Evolutionary conservation across 108 stramenopile genomes (phyloP).

Genomic region (Nannochloropsis granulata): DNA sequence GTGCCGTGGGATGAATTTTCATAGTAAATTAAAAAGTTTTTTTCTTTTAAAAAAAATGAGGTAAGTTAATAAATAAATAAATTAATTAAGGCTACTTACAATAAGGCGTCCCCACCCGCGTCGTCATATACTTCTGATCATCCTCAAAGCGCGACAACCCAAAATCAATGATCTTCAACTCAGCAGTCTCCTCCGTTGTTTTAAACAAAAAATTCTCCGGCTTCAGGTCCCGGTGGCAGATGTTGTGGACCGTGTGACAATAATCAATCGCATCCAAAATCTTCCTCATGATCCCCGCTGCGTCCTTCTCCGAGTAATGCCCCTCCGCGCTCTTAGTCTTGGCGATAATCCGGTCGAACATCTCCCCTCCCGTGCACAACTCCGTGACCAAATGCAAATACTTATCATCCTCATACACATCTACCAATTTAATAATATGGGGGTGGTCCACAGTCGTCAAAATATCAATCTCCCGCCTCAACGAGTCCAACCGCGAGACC

Average conservation of each 20-base stretch:
- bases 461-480: slow-evolving; percentile 25
- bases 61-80: not conserved
- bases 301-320: slow-evolving; percentile 82
- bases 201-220: slow-evolving; percentile 91
- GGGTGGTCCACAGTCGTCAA: slow-evolving; percentile 23
- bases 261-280: slow-evolving; percentile 87
- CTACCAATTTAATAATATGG: slow-evolving; percentile 30
- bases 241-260: slow-evolving; percentile 70
- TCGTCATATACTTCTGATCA: slow-evolving; percentile 18
- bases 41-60: not conserved
- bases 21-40: not conserved
- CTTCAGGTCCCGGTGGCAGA: slow-evolving; percentile 95
- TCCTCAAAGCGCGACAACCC: slow-evolving; percentile 61
- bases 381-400: slow-evolving; percentile 51
- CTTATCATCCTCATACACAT: slow-evolving; percentile 33
- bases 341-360: slow-evolving; percentile 57
- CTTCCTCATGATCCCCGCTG: slow-evolving; percentile 57
- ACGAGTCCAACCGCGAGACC: slow-evolving; percentile 14
- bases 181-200: slow-evolving; percentile 52
- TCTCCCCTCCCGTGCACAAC: slow-evolving; percentile 76
- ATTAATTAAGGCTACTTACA: not conserved
- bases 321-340: slow-evolving; percentile 66
- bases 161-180: slow-evolving; percentile 96
- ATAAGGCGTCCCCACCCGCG: slow-evolving; percentile 37
- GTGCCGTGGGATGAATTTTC: not conserved